A percentile compares a stretch with the other conserved stretches of the same genome.
Conservation (phyloP, 2,329 filamentous ascomycete genomes). For the Coniochaeta ligniaria region DNA sequence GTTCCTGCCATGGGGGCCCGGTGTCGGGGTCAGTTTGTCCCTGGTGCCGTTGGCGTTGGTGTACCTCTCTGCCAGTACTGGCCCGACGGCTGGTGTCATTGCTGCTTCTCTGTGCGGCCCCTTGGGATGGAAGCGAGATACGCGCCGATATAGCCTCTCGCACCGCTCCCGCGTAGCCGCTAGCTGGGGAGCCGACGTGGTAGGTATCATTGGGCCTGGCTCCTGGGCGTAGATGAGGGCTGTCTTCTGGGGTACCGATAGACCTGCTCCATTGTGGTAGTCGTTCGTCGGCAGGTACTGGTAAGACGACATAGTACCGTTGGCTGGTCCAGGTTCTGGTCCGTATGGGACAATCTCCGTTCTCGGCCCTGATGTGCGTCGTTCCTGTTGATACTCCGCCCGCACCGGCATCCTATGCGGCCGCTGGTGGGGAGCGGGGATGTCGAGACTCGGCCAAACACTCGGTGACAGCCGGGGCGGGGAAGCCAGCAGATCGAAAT, state of each 20-base stretch:
- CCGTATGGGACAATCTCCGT: not conserved
- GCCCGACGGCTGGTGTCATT: conserved; percentile 3
- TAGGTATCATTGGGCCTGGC: not conserved
- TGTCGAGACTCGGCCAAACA: conserved; percentile 17
- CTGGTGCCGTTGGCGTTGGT: not conserved
- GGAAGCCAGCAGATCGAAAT: conserved; percentile 16
- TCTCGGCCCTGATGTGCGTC: not conserved
- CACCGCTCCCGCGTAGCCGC: conserved; percentile 8
- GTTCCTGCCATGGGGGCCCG: conserved; percentile 3
- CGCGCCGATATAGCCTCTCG: conserved; percentile 2
- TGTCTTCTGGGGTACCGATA: not conserved
- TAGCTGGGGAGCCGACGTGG: conserved; percentile 7
- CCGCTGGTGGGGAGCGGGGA: conserved; percentile 9
- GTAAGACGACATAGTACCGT: conserved; percentile 21
- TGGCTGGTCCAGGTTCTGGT: conserved; percentile 12
- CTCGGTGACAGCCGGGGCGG: conserved; percentile 17
- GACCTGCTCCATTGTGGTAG: not conserved
- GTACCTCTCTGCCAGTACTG: conserved; percentile 1
- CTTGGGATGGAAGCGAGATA: not conserved
- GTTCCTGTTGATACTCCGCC: not conserved
- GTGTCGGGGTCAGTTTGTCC: not conserved
- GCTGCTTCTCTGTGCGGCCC: not conserved
- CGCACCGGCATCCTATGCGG: not conserved
- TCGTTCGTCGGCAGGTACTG: not conserved
- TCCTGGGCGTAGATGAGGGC: not conserved